Conservation (phyloP, 208 protist species). For the Acanthamoeba sp. region DNA sequence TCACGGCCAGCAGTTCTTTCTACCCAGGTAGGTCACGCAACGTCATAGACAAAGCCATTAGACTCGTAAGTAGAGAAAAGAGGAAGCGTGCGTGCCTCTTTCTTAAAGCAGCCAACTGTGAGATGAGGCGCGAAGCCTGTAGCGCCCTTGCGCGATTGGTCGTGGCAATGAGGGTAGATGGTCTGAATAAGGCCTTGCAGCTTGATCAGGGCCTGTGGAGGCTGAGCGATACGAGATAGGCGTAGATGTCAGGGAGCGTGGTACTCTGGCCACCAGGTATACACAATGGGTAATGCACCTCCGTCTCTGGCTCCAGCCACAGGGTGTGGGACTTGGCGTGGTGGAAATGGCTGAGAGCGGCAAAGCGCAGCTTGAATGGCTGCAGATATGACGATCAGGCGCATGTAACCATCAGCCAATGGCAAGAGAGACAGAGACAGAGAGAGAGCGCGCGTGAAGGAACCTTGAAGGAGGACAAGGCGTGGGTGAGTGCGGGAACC, state of each 20-base stretch:
- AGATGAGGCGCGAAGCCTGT: conserved; percentile 79
- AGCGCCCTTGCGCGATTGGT: conserved; percentile 45
- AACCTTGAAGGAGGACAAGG: conserved; percentile 6
- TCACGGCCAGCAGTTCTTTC: conserved; percentile 36
- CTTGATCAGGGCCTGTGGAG: conserved; percentile 11
- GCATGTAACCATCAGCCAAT: neutral
- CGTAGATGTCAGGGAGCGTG: too few relatives aligned
- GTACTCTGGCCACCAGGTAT: too few relatives aligned
- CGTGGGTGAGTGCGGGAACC: neutral
- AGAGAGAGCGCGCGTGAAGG: neutral
- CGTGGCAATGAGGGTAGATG: conserved; percentile 72
- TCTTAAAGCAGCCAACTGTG: conserved; percentile 79
- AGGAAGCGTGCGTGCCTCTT: neutral
- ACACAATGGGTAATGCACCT: too few relatives aligned
- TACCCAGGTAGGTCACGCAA: neutral
- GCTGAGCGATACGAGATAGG: too few relatives aligned
- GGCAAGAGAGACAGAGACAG: neutral
- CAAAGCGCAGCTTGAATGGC: conserved; percentile 71
- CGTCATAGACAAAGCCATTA: too few relatives aligned
- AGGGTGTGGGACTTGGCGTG: conserved; percentile 55
- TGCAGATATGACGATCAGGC: neutral
- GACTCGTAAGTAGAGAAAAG: too few relatives aligned
- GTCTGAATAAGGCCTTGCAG: conserved; percentile 38
- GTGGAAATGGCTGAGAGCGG: conserved; percentile 29
- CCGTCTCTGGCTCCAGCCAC: conserved; percentile 60